A percentile compares a stretch with the other conserved stretches of the same genome.
phyloP scores from a whole-genome alignment of 371 early-diverging fungal species.

The Apophysomyces elegans region DNA sequence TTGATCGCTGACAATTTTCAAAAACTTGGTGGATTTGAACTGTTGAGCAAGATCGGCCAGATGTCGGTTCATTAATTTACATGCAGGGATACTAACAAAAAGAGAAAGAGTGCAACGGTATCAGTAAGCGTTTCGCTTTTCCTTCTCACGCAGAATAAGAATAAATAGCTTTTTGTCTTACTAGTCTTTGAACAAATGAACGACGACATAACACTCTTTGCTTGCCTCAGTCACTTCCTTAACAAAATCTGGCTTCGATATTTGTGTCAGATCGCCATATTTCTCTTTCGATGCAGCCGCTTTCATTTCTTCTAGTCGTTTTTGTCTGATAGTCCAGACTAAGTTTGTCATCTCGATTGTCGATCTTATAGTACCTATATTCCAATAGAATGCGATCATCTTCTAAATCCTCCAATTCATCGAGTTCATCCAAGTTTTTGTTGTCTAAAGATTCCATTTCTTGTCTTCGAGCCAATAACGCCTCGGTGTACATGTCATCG shows the following conservation, averaged over 20 bases:
- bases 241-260: constrained; percentile 92
- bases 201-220: constrained; percentile 77
- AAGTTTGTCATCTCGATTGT: not conserved
- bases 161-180: constrained; percentile 27
- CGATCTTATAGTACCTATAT: constrained; percentile 57
- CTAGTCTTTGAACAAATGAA: constrained; percentile 77
- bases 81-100: constrained; percentile 66
- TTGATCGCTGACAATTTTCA: constrained; percentile 88
- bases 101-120: too few species aligned
- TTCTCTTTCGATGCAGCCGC: constrained; percentile 61
- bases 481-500: constrained; percentile 81
- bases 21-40: constrained; percentile 89
- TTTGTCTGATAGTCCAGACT: constrained; percentile 43
- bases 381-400: constrained; percentile 83
- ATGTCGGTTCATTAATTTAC: constrained; percentile 80
- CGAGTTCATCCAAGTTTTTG: constrained; percentile 85
- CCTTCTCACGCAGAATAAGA: too few species aligned
- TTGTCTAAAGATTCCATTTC: constrained; percentile 67
- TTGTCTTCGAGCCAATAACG: constrained; percentile 62
- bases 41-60: constrained; percentile 78
- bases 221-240: constrained; percentile 91
- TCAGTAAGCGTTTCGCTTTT: too few species aligned
- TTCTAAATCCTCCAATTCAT: constrained; percentile 87
- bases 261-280: constrained; percentile 83
- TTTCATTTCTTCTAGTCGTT: constrained; percentile 82